A percentile compares a stretch with the other conserved stretches of the same genome.
These are phyloP conservation scores for Penicillium macrosclerotiorum DNA, from an alignment of 495 filamentous ascomycete species.

Conservation along the genomic window DNA sequence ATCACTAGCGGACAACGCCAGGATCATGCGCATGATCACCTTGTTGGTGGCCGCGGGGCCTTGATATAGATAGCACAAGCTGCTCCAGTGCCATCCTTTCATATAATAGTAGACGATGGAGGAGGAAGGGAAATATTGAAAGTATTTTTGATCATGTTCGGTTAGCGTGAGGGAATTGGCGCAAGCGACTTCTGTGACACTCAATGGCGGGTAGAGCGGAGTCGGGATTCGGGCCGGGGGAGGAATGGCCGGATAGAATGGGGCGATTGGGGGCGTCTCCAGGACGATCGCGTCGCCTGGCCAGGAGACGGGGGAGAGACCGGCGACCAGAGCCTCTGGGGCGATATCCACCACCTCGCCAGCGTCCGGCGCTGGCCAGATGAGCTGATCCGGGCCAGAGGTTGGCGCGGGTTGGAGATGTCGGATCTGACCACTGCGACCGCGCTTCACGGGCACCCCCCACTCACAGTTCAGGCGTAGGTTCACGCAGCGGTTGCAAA, in stretches of 20 bases:
- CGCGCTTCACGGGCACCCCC: slow-evolving; percentile 35
- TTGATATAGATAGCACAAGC: slow-evolving; percentile 40
- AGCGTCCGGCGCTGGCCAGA: slow-evolving; percentile 11
- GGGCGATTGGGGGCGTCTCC: slow-evolving; percentile 1
- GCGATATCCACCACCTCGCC: slow-evolving; percentile 13
- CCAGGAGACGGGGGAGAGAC: slow-evolving; percentile 22
- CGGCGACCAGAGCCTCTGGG: slow-evolving; percentile 7
- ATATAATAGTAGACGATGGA: slow-evolving; percentile 43
- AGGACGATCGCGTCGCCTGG: slow-evolving; percentile 8
- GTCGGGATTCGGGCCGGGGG: slow-evolving; percentile 6
- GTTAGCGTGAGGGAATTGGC: slow-evolving; percentile 37
- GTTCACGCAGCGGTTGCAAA: slow-evolving; percentile 45
- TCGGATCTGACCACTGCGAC: slow-evolving; percentile 27
- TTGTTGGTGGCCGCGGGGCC: slow-evolving; percentile 37
- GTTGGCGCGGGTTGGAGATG: slow-evolving; percentile 30
- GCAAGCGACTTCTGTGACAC: slow-evolving; percentile 25
- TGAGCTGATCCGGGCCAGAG: slow-evolving; percentile 4
- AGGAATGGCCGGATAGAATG: slow-evolving; percentile 13
- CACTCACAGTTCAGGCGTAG: slow-evolving; percentile 37
- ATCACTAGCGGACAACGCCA: slow-evolving; percentile 40
- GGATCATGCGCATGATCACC: slow-evolving; percentile 45
- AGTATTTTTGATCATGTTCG: slow-evolving; percentile 39
- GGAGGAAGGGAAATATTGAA: slow-evolving; percentile 43
- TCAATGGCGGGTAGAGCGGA: slow-evolving; percentile 29
- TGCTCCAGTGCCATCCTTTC: slow-evolving; percentile 44